Evolutionary conservation across 2,329 filamentous ascomycete genomes (phyloP).

Genomic region (Aspergillus cejpii): DNA sequence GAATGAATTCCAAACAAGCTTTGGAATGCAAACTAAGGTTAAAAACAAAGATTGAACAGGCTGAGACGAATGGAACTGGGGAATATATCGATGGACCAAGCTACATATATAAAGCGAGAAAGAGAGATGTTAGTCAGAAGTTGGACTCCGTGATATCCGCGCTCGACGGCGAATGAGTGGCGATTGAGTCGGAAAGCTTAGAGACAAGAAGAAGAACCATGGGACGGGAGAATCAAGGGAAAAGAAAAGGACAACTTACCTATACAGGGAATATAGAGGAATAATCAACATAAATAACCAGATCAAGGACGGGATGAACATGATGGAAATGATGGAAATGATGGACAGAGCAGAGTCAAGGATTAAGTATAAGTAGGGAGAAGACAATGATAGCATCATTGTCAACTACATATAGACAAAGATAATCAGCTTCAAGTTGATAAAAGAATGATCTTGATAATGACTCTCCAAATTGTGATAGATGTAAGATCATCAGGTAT

Average conservation of each 20-base stretch:
- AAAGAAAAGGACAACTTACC: too few relatives aligned
- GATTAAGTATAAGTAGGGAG: too few relatives aligned
- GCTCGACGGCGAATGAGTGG: constrained; percentile 2
- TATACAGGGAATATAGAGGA: too few relatives aligned
- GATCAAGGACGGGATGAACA: too few relatives aligned
- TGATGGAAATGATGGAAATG: too few relatives aligned
- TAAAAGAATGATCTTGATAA: too few relatives aligned
- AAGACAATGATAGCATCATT: too few relatives aligned
- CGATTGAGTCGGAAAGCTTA: not conserved
- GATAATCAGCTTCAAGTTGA: too few relatives aligned
- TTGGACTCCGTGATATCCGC: constrained; percentile 4
- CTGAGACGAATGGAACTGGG: constrained; percentile 3
- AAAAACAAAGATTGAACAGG: constrained; percentile 1
- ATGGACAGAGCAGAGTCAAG: too few relatives aligned
- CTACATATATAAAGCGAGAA: not conserved
- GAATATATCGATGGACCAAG: not conserved
- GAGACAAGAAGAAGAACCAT: constrained; percentile 4
- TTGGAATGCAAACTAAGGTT: constrained; percentile 9
- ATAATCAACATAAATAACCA: too few relatives aligned
- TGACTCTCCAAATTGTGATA: not conserved
- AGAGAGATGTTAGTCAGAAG: not conserved
- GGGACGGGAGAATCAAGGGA: not conserved
- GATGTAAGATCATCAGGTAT: not conserved
- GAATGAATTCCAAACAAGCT: constrained; percentile 14
- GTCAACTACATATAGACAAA: too few relatives aligned